Percentiles rank a stretch among this genome's conserved stretches.
phyloP scores from a whole-genome alignment of 2,329 filamentous ascomycete genomes.

The Chrysoporthe puriensis region DNA sequence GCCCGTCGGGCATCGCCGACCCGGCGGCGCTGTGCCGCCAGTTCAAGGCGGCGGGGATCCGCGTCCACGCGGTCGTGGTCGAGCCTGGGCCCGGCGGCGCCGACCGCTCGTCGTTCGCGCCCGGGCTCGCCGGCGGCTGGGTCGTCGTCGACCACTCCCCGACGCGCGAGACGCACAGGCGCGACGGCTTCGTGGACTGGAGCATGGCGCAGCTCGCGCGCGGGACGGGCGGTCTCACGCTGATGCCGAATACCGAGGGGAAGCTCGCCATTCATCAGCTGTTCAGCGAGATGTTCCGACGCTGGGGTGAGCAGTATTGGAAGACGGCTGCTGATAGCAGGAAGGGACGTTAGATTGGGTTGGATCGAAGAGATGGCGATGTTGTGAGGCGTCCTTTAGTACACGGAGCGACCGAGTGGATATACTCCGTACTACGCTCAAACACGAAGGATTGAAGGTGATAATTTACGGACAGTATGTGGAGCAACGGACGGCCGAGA shows the following conservation, averaged over 20 bases:
- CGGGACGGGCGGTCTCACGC: slow-evolving; percentile 21
- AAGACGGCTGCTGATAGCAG: neutral
- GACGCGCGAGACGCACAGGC: neutral
- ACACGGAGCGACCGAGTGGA: too few relatives aligned
- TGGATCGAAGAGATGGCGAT: neutral
- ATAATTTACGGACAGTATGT: too few relatives aligned
- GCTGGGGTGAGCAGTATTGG: slow-evolving; percentile 25
- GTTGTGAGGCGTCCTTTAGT: neutral
- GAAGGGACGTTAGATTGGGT: neutral
- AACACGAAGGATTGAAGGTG: too few relatives aligned
- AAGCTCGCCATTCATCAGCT: slow-evolving; percentile 23
- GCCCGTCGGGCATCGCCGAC: slow-evolving; percentile 14
- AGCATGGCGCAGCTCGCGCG: slow-evolving; percentile 22
- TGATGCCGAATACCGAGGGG: slow-evolving; percentile 22
- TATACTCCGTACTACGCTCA: too few relatives aligned
- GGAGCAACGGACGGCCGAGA: too few relatives aligned
- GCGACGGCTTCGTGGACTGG: neutral
- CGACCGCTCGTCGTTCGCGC: slow-evolving; percentile 11
- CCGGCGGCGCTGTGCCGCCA: slow-evolving; percentile 13
- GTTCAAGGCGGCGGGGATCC: slow-evolving; percentile 2
- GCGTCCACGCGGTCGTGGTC: slow-evolving; percentile 23
- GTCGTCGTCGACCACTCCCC: neutral
- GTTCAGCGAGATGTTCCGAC: slow-evolving; percentile 24
- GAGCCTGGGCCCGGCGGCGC: slow-evolving; percentile 3
- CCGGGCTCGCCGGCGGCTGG: slow-evolving; percentile 10